Evolutionary conservation across 2,329 filamentous ascomycete genomes (phyloP), one percentile per base, ranked within the genome.

Genomic region (Nakataea oryzae): DNA sequence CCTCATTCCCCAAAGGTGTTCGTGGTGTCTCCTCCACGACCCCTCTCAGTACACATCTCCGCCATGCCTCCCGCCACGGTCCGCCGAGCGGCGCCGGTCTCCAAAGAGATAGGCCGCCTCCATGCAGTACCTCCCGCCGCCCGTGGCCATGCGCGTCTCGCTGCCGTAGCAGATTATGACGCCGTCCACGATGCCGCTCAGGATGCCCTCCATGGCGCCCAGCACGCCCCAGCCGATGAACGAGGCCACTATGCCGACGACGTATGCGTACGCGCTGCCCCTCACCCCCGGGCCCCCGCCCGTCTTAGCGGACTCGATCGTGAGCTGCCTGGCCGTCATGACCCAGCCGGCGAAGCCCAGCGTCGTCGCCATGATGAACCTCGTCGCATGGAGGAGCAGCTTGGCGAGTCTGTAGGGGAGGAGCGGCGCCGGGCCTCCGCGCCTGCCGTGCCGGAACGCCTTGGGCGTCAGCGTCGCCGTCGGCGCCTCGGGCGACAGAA

Each of bases 261-360:
- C 85, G 70, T 97, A 99, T 2, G 93, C 95, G 73, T 99, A 99
- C 28, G 95, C 81, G 69, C 91, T 96, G 11, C 95, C 95, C 57
- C 85, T 85, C 60, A 88, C 72, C 0, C 84, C 82, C 60, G 74
- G 67, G 1, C 65, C 63, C 14, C 64, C 61, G 28, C 80, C 81
- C 54, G 78, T 81, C 41, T 50, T 50, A 62, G 74, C 86, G 64
- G 77, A 76, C 70, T 76, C 78, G 26, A 95, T 78, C 60, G 82
- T 79, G 4, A 97, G 79, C 74, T 89, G 87, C 65, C 91, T 87
- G 13, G 95, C 93, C 47, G 93, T 96, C 58, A 91, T 89, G 11
- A 97, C 91, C 95, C 95, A 99, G n/a, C 91, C 93, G 4, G 90
- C 93, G 70, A 97, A 96, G 0, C 93, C 93, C 32, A 99, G 83